Conservation (phyloP, 352 stramenopile species). For the Pythium apleroticum region DNA sequence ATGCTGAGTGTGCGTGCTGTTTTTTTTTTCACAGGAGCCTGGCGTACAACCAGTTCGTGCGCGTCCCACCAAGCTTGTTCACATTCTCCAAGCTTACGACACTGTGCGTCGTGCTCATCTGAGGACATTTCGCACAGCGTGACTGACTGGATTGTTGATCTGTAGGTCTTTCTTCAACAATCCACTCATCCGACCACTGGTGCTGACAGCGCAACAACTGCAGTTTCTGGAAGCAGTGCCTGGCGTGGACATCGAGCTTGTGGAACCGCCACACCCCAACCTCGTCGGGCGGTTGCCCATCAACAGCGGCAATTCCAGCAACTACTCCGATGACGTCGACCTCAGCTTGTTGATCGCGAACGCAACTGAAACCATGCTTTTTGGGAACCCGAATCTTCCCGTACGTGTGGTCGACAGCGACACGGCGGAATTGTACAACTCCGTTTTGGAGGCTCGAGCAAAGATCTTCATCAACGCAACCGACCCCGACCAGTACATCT, state of each 20-base stretch:
- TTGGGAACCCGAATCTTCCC: not conserved
- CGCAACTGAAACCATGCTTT: not conserved
- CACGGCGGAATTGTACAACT: not conserved
- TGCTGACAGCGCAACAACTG: not conserved
- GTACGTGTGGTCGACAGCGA: not conserved
- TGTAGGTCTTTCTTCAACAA: not conserved
- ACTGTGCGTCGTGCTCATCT: not conserved
- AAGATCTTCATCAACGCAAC: not conserved
- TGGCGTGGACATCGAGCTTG: not conserved
- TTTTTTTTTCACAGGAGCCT: not conserved
- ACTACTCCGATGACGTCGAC: not conserved
- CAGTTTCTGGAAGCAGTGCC: not conserved
- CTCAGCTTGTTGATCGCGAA: not conserved
- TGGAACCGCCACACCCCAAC: not conserved
- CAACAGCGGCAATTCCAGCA: not conserved
- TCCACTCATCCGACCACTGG: not conserved
- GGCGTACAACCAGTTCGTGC: not conserved
- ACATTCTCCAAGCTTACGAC: not conserved
- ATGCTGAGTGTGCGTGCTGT: not conserved
- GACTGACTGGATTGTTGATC: not conserved
- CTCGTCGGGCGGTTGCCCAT: not conserved
- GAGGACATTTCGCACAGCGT: not conserved
- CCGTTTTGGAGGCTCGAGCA: not conserved
- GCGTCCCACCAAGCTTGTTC: not conserved
- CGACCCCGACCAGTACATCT: not conserved